Evolutionary conservation across 768 basidiomycete genomes (phyloP), one percentile per base, ranked within the genome.

Genomic region (Ramaria rubella): DNA sequence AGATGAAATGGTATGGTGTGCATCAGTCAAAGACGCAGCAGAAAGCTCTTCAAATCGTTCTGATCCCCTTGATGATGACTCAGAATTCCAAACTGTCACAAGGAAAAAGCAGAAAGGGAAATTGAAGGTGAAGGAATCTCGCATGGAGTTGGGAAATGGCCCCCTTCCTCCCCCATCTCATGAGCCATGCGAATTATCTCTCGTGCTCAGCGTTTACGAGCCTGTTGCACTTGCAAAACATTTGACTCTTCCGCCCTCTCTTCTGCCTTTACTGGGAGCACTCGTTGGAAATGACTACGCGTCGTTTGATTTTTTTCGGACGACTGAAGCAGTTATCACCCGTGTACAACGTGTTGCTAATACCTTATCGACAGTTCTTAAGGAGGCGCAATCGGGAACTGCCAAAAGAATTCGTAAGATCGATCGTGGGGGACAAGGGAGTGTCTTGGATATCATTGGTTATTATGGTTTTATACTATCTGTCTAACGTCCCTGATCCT

Each of bases 211-310:
- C 6, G 75, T 80, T 8, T 92, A 87, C 64, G 79, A 74, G 34
- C 89, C 90, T 0, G 65, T 75, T 3, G 62, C 67, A 0, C 76
- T 92, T 31, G 86, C 90, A 8, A 65, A 74, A 0, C 83, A 86
- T 63, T 69, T 93, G 2, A 77, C 81, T 46, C 71, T 92, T 12
- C 86, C 90, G 1, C 72, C 80, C 6, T 79, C 85, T 0, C 75
- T 92, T 36, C 79, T 93, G 29, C 90, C 90, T 1, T 76, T 93
- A 5, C 72, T 92, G 3, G 87, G 83, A 19, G 86, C 90, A 9
- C 71, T 92, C 17, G 79, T 90, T 4, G 90, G 90, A 49, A 91
- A 91, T 63, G 90, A 92, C 67, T 92, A 81, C 64, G 79, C 55
- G 29, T 44, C 55, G 15, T 48, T 48, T 33, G 43, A 56, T n/a